phyloP scores from a whole-genome alignment of 129 eudicot species.

The Artemisia argyi region DNA sequence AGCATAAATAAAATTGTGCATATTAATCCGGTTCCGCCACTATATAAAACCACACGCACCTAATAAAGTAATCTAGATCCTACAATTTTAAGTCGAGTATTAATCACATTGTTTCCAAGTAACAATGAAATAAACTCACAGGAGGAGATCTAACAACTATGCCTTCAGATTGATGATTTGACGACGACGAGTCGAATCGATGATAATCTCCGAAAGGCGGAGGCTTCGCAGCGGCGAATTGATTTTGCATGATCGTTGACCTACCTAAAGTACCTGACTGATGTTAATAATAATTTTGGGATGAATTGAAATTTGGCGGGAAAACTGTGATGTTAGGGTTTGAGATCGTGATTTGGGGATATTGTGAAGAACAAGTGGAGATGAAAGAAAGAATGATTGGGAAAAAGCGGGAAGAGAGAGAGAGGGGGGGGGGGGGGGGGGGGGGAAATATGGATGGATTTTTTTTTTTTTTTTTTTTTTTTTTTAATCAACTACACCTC shows the following conservation, averaged over 20 bases:
- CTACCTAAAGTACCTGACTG: no score
- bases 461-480: no score
- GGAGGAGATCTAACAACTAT: conserved; percentile 58
- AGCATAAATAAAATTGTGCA: no score
- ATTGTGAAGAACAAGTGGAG: background rate
- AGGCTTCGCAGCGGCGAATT: conserved; percentile 75
- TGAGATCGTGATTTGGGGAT: background rate
- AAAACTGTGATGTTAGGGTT: background rate
- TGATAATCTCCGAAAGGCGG: conserved; percentile 88
- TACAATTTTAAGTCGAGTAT: no score
- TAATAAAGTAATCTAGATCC: conserved; percentile 8
- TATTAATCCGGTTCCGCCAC: no score
- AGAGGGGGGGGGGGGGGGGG: no score
- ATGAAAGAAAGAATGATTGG: conserved; percentile 24
- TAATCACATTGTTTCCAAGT: background rate
- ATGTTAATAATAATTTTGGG: no score
- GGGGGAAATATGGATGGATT: no score
- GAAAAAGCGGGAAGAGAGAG: conserved; percentile 45
- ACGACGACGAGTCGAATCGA: conserved; percentile 43
- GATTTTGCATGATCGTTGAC: conserved; percentile 31
- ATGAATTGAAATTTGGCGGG: background rate
- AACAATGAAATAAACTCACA: conserved; percentile 40
- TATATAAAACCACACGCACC: background rate
- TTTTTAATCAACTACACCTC: no score
- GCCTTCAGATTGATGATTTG: conserved; percentile 45